phyloP scores from a whole-genome alignment of 305 asterid species.

The Monarda citriodora region DNA sequence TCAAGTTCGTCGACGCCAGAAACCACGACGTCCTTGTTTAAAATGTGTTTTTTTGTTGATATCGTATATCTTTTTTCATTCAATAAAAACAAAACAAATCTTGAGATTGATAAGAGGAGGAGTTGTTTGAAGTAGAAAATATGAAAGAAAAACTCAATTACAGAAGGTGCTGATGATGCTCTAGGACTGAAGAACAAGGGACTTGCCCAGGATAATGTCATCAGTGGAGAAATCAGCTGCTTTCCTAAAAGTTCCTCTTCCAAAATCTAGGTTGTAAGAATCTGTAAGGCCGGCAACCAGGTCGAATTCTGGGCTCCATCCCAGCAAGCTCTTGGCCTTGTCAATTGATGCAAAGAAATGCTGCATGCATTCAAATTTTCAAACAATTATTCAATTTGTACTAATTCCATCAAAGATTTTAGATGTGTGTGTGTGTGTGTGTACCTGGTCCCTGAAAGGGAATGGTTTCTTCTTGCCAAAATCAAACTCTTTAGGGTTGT shows the following conservation, averaged over 20 bases:
- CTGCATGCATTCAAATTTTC: constrained; percentile 34
- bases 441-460: constrained; percentile 97
- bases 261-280: constrained; percentile 95
- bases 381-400: background rate
- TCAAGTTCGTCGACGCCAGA: constrained; percentile 8
- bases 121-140: background rate
- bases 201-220: constrained; percentile 90
- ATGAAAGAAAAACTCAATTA: constrained; percentile 4
- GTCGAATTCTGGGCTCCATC: constrained; percentile 73
- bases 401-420: background rate
- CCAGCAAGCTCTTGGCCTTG: constrained; percentile 88
- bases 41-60: too few relatives aligned
- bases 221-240: constrained; percentile 96
- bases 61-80: too few relatives aligned
- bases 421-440: background rate
- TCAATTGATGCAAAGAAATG: constrained; percentile 97
- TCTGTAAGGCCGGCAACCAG: constrained; percentile 88
- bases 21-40: background rate
- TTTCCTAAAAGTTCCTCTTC: constrained; percentile 92
- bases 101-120: too few relatives aligned
- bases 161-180: background rate
- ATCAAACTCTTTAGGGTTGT: constrained; percentile 92
- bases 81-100: too few relatives aligned
- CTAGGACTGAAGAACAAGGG: constrained; percentile 67
- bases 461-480: constrained; percentile 95